A percentile compares a stretch with the other conserved stretches of the same genome.
phyloP scores from a whole-genome alignment of 106 monocot species.

The Dactylorhiza incarnata region DNA sequence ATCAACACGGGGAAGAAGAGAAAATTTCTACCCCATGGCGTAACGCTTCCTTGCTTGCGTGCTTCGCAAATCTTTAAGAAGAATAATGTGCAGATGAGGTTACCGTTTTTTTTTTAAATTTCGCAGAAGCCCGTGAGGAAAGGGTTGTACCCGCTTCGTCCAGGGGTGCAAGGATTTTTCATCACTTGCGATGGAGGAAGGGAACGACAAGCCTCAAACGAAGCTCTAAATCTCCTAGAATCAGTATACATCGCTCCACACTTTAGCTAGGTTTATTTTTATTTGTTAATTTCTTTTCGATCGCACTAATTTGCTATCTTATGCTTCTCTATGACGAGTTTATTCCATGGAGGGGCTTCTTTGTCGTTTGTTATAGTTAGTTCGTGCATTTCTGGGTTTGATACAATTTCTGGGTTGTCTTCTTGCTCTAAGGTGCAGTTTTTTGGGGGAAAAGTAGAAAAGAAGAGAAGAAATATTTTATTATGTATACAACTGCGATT shows the following conservation, averaged over 20 bases:
- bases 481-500: neutral
- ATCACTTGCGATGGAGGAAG: slow-evolving; percentile 93
- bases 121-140: slow-evolving; percentile 67
- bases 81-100: neutral
- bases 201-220: slow-evolving; percentile 77
- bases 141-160: slow-evolving; percentile 60
- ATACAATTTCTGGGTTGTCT: neutral
- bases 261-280: neutral
- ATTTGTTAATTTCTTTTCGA: neutral
- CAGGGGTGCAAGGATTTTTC: slow-evolving; percentile 93
- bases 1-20: slow-evolving; percentile 65
- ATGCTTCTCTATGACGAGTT: neutral
- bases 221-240: slow-evolving; percentile 76
- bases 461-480: neutral
- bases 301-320: neutral
- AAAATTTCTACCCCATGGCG: slow-evolving; percentile 73
- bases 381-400: neutral
- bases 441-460: neutral
- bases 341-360: neutral
- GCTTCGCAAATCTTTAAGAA: neutral
- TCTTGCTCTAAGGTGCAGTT: neutral
- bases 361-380: neutral
- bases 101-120: neutral
- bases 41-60: slow-evolving; percentile 5
- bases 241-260: slow-evolving; percentile 18